These are phyloP conservation scores for Violaceomyces palustris DNA, from an alignment of 1,284 basidiomycete species.

Conservation along the genomic window DNA sequence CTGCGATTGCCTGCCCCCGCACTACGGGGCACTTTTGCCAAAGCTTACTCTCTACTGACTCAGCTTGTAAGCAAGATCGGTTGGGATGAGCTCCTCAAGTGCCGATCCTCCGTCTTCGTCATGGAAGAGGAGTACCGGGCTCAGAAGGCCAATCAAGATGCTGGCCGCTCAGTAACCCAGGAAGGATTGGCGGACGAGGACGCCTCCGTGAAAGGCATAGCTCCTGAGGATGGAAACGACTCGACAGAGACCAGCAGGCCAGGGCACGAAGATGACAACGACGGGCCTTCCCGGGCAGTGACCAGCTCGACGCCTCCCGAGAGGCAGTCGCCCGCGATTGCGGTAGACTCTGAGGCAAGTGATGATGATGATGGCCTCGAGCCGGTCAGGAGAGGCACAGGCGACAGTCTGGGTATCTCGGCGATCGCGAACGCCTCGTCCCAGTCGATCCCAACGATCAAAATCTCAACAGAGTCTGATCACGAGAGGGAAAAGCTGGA, in stretches of 20 bases:
- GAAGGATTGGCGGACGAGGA: conserved; percentile 8
- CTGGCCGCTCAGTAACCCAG: neutral
- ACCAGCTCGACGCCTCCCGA: too few relatives aligned
- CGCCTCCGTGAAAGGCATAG: conserved; percentile 11
- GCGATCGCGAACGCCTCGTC: conserved; percentile 35
- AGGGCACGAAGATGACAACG: conserved; percentile 1
- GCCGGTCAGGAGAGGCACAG: neutral
- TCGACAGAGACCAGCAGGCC: neutral
- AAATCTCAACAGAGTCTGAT: conserved; percentile 77
- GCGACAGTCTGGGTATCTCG: conserved; percentile 26
- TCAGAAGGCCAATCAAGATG: conserved; percentile 54
- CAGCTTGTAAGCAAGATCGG: conserved; percentile 86
- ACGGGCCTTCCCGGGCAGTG: too few relatives aligned
- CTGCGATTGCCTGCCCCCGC: conserved; percentile 88
- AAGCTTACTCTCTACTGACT: conserved; percentile 85
- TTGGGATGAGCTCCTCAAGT: conserved; percentile 96
- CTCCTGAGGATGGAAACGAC: conserved; percentile 1
- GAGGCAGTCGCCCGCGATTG: too few relatives aligned
- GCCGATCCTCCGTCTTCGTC: conserved; percentile 89
- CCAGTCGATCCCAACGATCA: conserved; percentile 71
- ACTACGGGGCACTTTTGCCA: conserved; percentile 88
- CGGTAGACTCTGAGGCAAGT: too few relatives aligned
- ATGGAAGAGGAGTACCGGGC: conserved; percentile 97
- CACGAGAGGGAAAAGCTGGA: conserved; percentile 58
- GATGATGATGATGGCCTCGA: too few relatives aligned